Evolutionary conservation across 371 early-diverging fungal species (phyloP).

Genomic region (Rhizopus stolonifer): DNA sequence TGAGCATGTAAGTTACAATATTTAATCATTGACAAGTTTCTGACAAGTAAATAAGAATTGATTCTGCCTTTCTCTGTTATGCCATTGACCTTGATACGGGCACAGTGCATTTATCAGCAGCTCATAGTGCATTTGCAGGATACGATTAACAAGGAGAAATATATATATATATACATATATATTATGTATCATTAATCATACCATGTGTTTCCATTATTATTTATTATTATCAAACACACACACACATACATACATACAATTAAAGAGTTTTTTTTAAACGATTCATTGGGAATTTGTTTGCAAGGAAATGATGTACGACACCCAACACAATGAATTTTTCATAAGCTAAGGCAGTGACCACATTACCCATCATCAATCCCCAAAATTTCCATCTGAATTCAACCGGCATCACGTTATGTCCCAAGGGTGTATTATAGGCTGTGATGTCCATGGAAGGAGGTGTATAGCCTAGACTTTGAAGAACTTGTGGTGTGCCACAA

Average conservation of each 20-base stretch:
- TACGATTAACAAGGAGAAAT: constrained; percentile 16
- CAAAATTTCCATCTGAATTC: constrained; percentile 58
- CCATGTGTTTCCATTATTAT: background rate
- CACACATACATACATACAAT: background rate
- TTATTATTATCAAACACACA: background rate
- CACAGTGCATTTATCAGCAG: constrained; percentile 51
- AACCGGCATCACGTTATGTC: constrained; percentile 68
- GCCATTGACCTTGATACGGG: constrained; percentile 78
- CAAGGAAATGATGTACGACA: constrained; percentile 36
- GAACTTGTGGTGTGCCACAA: constrained; percentile 59
- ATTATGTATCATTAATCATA: no score
- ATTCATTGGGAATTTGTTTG: constrained; percentile 32
- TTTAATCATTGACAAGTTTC: background rate
- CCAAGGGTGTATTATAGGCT: constrained; percentile 56
- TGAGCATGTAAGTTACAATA: constrained; percentile 67
- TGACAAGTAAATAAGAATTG: constrained; percentile 51
- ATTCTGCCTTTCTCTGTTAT: constrained; percentile 79
- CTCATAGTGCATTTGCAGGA: constrained; percentile 29
- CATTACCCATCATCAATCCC: constrained; percentile 41
- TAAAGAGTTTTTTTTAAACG: constrained; percentile 33
- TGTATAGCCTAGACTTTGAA: constrained; percentile 44
- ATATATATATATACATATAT: background rate
- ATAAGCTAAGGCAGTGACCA: constrained; percentile 22
- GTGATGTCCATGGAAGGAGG: constrained; percentile 44
- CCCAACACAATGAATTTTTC: constrained; percentile 35